phyloP scores from a whole-genome alignment of 495 filamentous ascomycete species.

The Eremomyces bilateralis region DNA sequence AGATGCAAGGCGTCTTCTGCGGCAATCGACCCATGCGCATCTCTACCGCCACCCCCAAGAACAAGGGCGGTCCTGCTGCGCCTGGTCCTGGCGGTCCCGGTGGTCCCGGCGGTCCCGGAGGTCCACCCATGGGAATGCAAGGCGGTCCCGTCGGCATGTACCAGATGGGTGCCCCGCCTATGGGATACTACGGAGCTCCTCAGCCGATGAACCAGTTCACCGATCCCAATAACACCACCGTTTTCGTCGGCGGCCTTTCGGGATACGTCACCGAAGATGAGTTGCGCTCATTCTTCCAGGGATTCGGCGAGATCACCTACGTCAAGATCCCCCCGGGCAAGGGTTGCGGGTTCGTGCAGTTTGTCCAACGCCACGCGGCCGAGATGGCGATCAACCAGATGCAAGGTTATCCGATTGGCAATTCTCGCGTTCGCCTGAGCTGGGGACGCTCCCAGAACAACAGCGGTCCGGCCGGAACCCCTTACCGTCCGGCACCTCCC shows the following conservation, averaged over 20 bases:
- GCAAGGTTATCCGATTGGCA: conserved; percentile 98
- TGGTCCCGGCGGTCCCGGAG: conserved; percentile 27
- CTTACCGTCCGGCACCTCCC: conserved; percentile 86
- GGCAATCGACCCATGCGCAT: conserved; percentile 98
- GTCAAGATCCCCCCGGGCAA: conserved; percentile 99
- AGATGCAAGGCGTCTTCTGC: conserved; percentile 99
- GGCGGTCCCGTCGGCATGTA: conserved; percentile 29
- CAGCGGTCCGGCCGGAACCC: conserved; percentile 88
- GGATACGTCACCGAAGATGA: conserved; percentile 99
- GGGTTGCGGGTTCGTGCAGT: conserved; percentile 97
- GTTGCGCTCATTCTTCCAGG: conserved; percentile 98
- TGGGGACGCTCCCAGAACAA: conserved; percentile 99
- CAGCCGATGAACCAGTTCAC: conserved; percentile 99
- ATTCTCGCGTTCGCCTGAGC: conserved; percentile 88
- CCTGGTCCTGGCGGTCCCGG: too few relatives aligned
- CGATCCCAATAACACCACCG: conserved; percentile 99
- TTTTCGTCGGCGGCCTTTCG: conserved; percentile 93
- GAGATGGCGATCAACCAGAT: conserved; percentile 99
- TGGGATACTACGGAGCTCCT: conserved; percentile 61
- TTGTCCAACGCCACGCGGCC: conserved; percentile 94
- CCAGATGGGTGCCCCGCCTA: conserved; percentile 52
- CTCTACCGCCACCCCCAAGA: conserved; percentile 94
- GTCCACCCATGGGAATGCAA: conserved; percentile 8
- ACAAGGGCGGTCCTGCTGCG: conserved; percentile 44
- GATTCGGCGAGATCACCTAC: conserved; percentile 98